A percentile compares a stretch with the other conserved stretches of the same genome.
Conservation (phyloP, 2,329 filamentous ascomycete species). For the Sordariomycetes sp. region DNA sequence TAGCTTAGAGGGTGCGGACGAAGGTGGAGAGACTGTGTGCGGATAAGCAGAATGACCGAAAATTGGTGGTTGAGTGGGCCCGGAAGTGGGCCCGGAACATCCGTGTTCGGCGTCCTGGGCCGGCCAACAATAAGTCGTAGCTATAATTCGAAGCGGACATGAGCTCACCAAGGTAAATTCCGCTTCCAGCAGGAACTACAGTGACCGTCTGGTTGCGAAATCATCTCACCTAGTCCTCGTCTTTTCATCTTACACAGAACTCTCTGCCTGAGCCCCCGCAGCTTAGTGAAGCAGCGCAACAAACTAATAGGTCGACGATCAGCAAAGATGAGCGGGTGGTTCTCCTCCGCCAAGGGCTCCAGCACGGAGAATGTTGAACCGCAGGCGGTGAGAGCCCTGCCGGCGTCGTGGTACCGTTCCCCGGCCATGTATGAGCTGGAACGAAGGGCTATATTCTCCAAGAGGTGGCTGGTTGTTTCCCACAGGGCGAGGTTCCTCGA, state of each 20-base stretch:
- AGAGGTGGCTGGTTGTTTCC: constrained; percentile 18
- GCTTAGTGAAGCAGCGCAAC: no score
- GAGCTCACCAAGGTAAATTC: neutral
- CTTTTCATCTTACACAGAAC: neutral
- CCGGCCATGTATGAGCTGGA: constrained; percentile 27
- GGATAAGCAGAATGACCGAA: no score
- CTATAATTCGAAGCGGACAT: no score
- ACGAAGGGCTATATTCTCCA: constrained; percentile 26
- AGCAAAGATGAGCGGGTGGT: constrained; percentile 6
- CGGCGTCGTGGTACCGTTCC: constrained; percentile 13
- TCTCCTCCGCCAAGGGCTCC: constrained; percentile 1
- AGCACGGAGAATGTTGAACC: neutral
- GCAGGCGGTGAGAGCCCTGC: constrained; percentile 11
- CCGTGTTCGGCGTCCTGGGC: neutral
- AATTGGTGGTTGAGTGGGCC: constrained; percentile 1
- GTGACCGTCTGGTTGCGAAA: neutral
- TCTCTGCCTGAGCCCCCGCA: neutral
- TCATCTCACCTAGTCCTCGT: neutral
- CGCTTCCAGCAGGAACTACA: neutral
- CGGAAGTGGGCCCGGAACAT: neutral
- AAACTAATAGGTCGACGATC: neutral
- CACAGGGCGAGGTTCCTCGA: constrained; percentile 11
- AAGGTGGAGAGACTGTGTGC: no score
- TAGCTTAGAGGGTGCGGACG: no score
- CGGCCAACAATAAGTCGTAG: neutral